A percentile compares a stretch with the other conserved stretches of the same genome.
phyloP scores from a whole-genome alignment of 192 early-diverging fungal species.

The Entomortierella chlamydospora region DNA sequence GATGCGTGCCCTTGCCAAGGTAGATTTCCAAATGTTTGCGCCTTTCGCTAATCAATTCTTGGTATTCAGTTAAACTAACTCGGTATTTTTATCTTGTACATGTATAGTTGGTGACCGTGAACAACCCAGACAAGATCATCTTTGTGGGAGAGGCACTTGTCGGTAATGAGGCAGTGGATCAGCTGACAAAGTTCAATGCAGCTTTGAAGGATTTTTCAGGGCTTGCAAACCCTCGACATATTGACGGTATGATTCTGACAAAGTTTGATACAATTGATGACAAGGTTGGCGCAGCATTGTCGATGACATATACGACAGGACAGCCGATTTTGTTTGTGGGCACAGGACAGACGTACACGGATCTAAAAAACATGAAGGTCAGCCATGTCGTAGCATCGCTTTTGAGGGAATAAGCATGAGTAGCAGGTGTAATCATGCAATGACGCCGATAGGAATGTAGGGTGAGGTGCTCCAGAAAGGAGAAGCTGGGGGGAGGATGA shows the following conservation, averaged over 20 bases:
- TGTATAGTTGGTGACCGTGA: constrained; percentile 80
- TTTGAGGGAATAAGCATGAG: constrained; percentile 60
- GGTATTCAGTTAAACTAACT: too few species aligned
- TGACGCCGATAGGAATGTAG: too few species aligned
- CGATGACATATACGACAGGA: constrained; percentile 96
- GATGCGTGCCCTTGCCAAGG: constrained; percentile 95
- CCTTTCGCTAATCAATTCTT: neutral
- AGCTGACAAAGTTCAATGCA: constrained; percentile 96
- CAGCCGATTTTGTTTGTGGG: constrained; percentile 97
- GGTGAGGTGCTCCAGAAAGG: too few species aligned
- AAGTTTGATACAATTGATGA: constrained; percentile 98
- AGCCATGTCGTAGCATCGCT: constrained; percentile 77
- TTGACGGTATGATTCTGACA: constrained; percentile 95
- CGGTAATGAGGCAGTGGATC: constrained; percentile 97
- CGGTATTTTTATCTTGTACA: neutral
- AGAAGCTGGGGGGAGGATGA: neutral
- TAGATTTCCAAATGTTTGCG: constrained; percentile 11
- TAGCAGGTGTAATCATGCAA: too few species aligned
- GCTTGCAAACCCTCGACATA: constrained; percentile 82
- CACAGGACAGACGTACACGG: constrained; percentile 97
- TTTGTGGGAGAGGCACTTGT: constrained; percentile 98
- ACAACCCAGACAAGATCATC: constrained; percentile 95
- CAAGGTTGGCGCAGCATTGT: constrained; percentile 95
- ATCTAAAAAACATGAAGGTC: constrained; percentile 90
- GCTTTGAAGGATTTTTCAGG: constrained; percentile 92